Conservation (phyloP, 345 rosid species). For the Triadica sebifera region DNA sequence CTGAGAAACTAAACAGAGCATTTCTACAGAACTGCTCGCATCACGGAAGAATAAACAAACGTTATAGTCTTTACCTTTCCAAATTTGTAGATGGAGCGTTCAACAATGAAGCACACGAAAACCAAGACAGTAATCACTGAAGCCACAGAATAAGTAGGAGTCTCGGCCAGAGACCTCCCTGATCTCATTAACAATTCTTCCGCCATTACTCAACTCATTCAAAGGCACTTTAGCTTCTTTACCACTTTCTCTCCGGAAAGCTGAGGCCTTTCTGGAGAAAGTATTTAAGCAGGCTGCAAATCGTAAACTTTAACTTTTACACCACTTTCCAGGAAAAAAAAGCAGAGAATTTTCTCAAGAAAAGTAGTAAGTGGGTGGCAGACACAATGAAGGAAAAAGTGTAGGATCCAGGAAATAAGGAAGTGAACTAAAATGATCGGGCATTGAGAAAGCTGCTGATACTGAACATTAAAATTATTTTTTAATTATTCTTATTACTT, state of each 20-base stretch:
- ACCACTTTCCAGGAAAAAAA: not conserved
- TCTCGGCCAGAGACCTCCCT: slow-evolving; percentile 71
- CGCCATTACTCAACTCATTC: not conserved
- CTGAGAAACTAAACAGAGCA: slow-evolving; percentile 19
- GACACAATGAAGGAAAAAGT: not conserved
- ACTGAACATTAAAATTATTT: not conserved
- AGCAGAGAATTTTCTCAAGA: not conserved
- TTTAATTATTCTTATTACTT: not conserved
- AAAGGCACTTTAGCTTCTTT: not conserved
- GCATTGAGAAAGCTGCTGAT: not conserved
- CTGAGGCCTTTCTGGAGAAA: not conserved
- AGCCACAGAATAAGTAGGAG: slow-evolving; percentile 92
- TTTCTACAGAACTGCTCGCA: not conserved
- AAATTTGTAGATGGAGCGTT: slow-evolving; percentile 81
- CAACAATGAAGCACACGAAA: slow-evolving; percentile 38
- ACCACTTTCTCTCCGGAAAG: not conserved
- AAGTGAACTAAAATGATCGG: not conserved
- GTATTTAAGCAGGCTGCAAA: not conserved
- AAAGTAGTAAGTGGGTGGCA: not conserved
- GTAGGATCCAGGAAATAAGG: slow-evolving; percentile 19
- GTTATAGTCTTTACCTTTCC: too few species aligned
- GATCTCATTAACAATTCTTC: slow-evolving; percentile 10
- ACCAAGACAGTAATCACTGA: slow-evolving; percentile 59
- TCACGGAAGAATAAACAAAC: too few species aligned
- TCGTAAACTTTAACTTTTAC: not conserved